Evolutionary conservation across 2,329 filamentous ascomycete species (phyloP).

Genomic region (Aspergillus chevalieri): DNA sequence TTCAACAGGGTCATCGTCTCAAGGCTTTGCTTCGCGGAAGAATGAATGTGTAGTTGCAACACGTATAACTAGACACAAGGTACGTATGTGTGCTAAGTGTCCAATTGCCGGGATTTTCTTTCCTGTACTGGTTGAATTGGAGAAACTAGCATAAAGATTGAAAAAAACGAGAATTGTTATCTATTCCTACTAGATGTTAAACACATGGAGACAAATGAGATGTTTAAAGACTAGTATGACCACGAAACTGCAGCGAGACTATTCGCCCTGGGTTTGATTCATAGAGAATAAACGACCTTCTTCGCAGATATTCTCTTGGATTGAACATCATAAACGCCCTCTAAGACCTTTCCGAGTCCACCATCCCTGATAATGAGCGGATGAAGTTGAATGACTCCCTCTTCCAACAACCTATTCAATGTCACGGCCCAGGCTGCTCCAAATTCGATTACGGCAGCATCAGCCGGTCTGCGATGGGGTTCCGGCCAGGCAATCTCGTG

Average conservation of each 20-base stretch:
- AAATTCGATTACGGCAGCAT: not conserved
- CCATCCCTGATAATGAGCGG: not conserved
- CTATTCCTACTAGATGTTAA: no score
- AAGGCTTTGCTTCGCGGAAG: not conserved
- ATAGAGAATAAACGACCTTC: constrained; percentile 1
- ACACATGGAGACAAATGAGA: no score
- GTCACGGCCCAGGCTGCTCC: not conserved
- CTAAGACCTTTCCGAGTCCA: not conserved
- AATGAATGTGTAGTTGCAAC: not conserved
- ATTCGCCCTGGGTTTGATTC: not conserved
- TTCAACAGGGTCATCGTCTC: not conserved
- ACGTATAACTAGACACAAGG: no score
- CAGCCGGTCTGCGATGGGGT: constrained; percentile 1
- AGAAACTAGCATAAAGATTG: no score
- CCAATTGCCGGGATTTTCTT: no score
- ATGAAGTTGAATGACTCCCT: not conserved
- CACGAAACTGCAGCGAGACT: no score
- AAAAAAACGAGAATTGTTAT: no score
- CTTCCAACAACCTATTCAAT: not conserved
- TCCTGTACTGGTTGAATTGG: no score
- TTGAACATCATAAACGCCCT: not conserved
- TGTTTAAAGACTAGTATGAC: no score
- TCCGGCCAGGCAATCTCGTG: constrained; percentile 6
- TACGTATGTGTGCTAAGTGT: no score
- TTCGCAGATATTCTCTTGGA: not conserved